A percentile compares a stretch with the other conserved stretches of the same genome.
Evolutionary conservation across 345 rosid species (phyloP).

Genomic region (Salix dunnii): DNA sequence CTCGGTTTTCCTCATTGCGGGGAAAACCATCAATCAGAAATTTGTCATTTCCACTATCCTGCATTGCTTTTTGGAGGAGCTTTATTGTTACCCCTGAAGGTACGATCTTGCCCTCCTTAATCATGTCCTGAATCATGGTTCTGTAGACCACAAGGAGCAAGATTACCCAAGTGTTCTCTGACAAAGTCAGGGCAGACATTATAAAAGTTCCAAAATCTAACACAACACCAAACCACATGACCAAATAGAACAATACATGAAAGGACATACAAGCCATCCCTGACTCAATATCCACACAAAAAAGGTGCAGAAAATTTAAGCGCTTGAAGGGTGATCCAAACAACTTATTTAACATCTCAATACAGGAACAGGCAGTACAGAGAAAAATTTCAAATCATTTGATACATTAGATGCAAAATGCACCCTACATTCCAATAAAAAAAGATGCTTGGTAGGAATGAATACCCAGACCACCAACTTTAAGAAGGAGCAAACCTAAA

Average conservation of each 20-base stretch:
- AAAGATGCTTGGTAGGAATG: not conserved
- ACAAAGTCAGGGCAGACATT: not conserved
- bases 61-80: conserved; percentile 33
- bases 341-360: not conserved
- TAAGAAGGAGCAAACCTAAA: not conserved
- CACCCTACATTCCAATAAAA: not conserved
- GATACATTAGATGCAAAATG: not conserved
- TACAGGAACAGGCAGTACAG: not conserved
- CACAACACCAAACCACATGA: not conserved
- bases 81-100: conserved; percentile 35
- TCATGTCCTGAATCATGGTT: conserved; percentile 58
- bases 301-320: not conserved
- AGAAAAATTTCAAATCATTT: not conserved
- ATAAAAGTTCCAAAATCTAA: conserved; percentile 5
- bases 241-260: not conserved
- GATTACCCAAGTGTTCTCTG: not conserved
- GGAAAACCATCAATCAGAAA: conserved; percentile 32
- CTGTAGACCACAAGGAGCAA: conserved; percentile 17
- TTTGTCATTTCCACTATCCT: conserved; percentile 25
- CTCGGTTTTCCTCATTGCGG: conserved; percentile 34
- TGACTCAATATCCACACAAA: not conserved
- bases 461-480: not conserved
- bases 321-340: not conserved
- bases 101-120: conserved; percentile 57
- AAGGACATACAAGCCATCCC: not conserved